These are phyloP conservation scores for Carex pumila DNA, from an alignment of 176 grass and related monocot species.

Conservation along the genomic window DNA sequence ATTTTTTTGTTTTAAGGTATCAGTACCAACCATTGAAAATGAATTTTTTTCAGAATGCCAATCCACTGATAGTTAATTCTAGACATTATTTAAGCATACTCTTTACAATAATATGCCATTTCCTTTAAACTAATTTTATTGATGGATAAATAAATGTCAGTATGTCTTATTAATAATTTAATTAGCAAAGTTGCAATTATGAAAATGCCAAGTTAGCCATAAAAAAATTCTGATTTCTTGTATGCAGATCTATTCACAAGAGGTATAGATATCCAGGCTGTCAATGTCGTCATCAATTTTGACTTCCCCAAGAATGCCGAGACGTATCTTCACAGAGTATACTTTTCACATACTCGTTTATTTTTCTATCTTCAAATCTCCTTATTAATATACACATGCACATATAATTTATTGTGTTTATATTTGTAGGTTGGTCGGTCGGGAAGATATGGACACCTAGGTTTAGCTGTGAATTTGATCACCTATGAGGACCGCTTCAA, in stretches of 20 bases:
- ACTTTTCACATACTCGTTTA: not conserved
- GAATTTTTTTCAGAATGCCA: not conserved
- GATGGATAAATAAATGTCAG: not conserved
- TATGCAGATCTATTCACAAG: constrained; percentile 93
- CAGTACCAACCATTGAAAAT: not conserved
- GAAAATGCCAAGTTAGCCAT: not conserved
- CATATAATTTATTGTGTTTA: not conserved
- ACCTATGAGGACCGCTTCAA: constrained; percentile 47
- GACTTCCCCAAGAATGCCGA: constrained; percentile 87
- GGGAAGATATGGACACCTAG: constrained; percentile 45
- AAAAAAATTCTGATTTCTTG: not conserved
- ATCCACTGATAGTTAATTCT: not conserved
- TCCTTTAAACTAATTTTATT: not conserved
- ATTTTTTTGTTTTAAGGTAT: not conserved
- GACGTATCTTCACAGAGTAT: constrained; percentile 93
- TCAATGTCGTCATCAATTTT: constrained; percentile 97
- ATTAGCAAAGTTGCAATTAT: not conserved
- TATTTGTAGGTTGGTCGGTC: constrained; percentile 41
- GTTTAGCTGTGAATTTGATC: constrained; percentile 49
- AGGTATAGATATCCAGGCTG: constrained; percentile 93
- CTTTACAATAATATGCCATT: not conserved
- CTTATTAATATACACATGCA: not conserved
- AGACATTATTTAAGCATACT: not conserved
- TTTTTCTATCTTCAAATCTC: not conserved
- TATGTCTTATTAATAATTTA: too few species aligned